These are phyloP conservation scores for Saussurea involucrata DNA, from an alignment of 129 eudicot genomes.

Conservation along the genomic window DNA sequence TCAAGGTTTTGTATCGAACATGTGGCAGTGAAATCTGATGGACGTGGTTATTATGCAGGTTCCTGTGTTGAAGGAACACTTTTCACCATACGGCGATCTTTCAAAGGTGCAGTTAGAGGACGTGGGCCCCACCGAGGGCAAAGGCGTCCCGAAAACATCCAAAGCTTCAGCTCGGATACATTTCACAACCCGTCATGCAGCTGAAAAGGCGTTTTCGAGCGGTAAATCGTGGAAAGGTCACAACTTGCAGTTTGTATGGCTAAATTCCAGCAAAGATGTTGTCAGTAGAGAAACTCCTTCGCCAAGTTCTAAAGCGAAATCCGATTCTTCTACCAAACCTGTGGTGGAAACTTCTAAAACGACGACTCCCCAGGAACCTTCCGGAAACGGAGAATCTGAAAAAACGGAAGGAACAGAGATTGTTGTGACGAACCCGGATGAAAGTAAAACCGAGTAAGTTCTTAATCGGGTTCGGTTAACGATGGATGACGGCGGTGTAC, in stretches of 20 bases:
- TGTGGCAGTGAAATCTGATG: neutral
- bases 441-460: conserved; percentile 16
- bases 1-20: neutral
- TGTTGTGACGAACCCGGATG: conserved; percentile 27
- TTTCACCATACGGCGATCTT: conserved; percentile 68
- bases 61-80: conserved; percentile 65
- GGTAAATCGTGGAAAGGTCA: conserved; percentile 81
- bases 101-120: conserved; percentile 52
- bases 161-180: conserved; percentile 48
- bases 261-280: conserved; percentile 38
- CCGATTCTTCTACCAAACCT: conserved; percentile 27
- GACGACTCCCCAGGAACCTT: conserved; percentile 25
- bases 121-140: conserved; percentile 24
- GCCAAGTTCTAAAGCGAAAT: conserved; percentile 23
- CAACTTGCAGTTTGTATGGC: conserved; percentile 69
- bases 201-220: conserved; percentile 64
- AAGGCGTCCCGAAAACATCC: conserved; percentile 28
- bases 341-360: conserved; percentile 18
- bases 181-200: conserved; percentile 67
- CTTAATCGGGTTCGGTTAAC: neutral
- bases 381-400: conserved; percentile 40
- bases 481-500: neutral
- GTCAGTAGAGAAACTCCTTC: conserved; percentile 33
- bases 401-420: conserved; percentile 16
- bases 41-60: conserved; percentile 38